These are phyloP conservation scores for Naematelia encephala DNA, from an alignment of 768 basidiomycete species.

Conservation along the genomic window DNA sequence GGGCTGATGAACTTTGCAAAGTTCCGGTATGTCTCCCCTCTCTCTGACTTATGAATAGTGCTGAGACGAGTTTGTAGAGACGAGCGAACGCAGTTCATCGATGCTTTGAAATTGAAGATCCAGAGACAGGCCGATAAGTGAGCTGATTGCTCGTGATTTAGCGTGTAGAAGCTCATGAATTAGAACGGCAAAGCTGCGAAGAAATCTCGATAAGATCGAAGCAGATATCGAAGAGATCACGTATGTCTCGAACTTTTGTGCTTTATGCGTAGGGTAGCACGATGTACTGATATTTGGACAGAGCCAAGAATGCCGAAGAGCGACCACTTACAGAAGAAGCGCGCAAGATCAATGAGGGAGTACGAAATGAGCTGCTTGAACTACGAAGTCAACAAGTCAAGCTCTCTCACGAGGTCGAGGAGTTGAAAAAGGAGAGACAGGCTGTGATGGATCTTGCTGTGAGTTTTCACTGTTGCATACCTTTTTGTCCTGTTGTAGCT, in stretches of 20 bases:
- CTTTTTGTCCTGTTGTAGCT: neutral
- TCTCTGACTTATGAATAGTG: neutral
- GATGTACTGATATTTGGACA: too few species aligned
- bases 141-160: neutral
- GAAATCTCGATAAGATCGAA: constrained; percentile 33
- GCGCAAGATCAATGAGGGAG: constrained; percentile 66
- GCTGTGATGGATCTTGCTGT: constrained; percentile 65
- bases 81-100: constrained; percentile 30
- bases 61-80: constrained; percentile 19
- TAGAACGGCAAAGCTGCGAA: constrained; percentile 19
- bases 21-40: constrained; percentile 62
- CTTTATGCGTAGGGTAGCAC: too few species aligned
- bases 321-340: constrained; percentile 57
- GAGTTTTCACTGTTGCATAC: constrained; percentile 17
- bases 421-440: constrained; percentile 69
- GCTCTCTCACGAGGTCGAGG: constrained; percentile 60
- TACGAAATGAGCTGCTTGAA: constrained; percentile 66
- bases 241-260: too few species aligned
- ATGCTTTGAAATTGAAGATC: constrained; percentile 56
- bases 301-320: constrained; percentile 64
- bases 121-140: constrained; percentile 34
- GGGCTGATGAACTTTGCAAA: constrained; percentile 92
- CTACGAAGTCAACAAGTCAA: constrained; percentile 63
- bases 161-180: neutral
- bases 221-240: constrained; percentile 38